Percentiles rank a stretch among this genome's conserved stretches.
Conservation (phyloP, 495 filamentous ascomycete species). For the Trichoderma asperelloides region DNA sequence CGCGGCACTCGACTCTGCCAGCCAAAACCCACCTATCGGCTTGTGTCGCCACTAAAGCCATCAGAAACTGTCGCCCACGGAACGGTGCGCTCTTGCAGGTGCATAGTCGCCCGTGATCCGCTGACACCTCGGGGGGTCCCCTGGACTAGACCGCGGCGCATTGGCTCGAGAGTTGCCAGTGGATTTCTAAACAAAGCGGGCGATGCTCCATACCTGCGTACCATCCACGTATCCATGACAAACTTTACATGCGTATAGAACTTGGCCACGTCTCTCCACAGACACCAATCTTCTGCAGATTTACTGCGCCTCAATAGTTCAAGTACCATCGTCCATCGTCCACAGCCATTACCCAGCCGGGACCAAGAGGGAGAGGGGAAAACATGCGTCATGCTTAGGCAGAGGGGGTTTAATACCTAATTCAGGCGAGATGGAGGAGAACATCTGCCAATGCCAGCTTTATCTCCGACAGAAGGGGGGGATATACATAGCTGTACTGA, state of each 20-base stretch:
- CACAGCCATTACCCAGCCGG: not conserved
- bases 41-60: slow-evolving; percentile 4
- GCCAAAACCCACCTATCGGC: not conserved
- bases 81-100: slow-evolving; percentile 8
- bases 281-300: not conserved
- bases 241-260: slow-evolving; percentile 2
- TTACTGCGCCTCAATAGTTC: slow-evolving; percentile 5
- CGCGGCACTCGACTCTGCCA: not conserved
- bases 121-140: not conserved
- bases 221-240: not conserved
- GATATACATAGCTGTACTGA: too few species aligned
- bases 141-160: not conserved
- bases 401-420: not conserved
- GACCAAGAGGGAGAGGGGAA: not conserved
- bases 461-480: not conserved
- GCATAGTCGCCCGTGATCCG: slow-evolving; percentile 7
- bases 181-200: not conserved
- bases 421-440: not conserved
- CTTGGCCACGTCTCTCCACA: slow-evolving; percentile 2
- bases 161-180: not conserved
- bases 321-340: not conserved
- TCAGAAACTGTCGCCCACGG: not conserved
- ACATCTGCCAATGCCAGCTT: not conserved
- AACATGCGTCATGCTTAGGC: not conserved
- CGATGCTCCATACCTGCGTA: not conserved